Conservation (phyloP, 768 basidiomycete species). For the Galerina sulciceps region DNA sequence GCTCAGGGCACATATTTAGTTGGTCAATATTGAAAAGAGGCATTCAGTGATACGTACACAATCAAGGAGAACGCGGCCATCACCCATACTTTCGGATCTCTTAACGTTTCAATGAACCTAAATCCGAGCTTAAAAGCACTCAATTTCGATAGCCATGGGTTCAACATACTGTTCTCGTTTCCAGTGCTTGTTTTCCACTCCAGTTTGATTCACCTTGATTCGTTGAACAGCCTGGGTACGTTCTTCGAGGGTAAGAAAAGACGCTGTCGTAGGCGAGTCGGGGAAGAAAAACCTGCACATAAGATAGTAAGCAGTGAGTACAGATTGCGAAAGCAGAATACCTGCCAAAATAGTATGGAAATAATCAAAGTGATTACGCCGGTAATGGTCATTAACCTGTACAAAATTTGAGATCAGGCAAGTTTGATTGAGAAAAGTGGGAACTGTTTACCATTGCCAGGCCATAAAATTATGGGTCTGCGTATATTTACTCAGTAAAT, state of each 20-base stretch:
- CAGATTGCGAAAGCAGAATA: too few species aligned
- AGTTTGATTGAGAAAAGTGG: neutral
- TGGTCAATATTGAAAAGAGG: neutral
- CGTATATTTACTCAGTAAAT: conserved; percentile 1
- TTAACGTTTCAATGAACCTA: conserved; percentile 71
- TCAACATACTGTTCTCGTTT: conserved; percentile 71
- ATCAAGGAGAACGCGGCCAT: conserved; percentile 68
- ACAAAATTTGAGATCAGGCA: conserved; percentile 6
- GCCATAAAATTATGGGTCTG: conserved; percentile 59
- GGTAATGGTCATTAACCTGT: conserved; percentile 77
- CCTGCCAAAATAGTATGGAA: conserved; percentile 64
- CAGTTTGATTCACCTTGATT: conserved; percentile 76
- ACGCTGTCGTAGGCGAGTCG: conserved; percentile 75
- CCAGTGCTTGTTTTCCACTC: conserved; percentile 81
- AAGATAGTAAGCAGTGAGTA: neutral
- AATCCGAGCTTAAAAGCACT: neutral
- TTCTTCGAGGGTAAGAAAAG: conserved; percentile 74
- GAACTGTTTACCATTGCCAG: conserved; percentile 70
- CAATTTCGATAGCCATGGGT: neutral
- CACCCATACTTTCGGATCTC: conserved; percentile 77
- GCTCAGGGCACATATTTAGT: neutral
- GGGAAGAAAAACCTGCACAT: conserved; percentile 75
- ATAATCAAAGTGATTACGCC: conserved; percentile 67
- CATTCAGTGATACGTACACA: conserved; percentile 41
- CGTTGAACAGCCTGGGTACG: conserved; percentile 69